Base-by-base conservation (phyloP, 2,329 filamentous ascomycete genomes). In the Fusarium burgessii region DNA sequence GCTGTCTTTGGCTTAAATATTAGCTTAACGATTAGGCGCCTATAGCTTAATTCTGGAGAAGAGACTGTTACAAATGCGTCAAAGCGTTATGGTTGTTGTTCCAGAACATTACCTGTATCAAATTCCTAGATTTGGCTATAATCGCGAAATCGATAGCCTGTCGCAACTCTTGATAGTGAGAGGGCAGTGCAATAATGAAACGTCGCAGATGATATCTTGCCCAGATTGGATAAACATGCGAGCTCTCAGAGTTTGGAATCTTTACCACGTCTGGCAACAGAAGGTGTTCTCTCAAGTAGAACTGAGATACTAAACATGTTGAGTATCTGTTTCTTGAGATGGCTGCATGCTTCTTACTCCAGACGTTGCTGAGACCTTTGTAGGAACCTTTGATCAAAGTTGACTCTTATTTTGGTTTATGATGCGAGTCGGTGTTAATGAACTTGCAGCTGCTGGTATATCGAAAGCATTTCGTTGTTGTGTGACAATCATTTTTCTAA, bases 151-250 rank as follows among this genome's bases (percentile, higher is more conserved):
- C 29, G 25, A 1, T 35, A 8, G n/a, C 29, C 29, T 27, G n/a
- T 35, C 41, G 38, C 38, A 14, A n/a, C 15, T 25, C 18, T 25
- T 23, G 47, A 18, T 10, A 9, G 23, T 1, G 5, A 5, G 38
- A n/a, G 27, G 52, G 52, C 52, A n/a, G 20, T 56, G 29, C 40
- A 56, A 10, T 20, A 47, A 47, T 56, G 52, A 56, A 35, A 56
- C 52, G 40, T 47, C 29, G 29, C 40, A 47, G 40, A 35, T 25
- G 36, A 14, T 25, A 46, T 25, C 27, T 33, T 33, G 27, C 52
- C 20, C 7, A 3, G 32, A 47, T 33, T 15, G 52, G 52, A 56
- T 13, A 56, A 32, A 20, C 38, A 35, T 47, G 52, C 40, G 40
- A 56, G 20, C 29, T 56, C 1, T n/a, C 2, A 11, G 4, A 18